Base-by-base conservation (phyloP, 2,329 filamentous ascomycete genomes). In the Plectosphaerella plurivora region DNA sequence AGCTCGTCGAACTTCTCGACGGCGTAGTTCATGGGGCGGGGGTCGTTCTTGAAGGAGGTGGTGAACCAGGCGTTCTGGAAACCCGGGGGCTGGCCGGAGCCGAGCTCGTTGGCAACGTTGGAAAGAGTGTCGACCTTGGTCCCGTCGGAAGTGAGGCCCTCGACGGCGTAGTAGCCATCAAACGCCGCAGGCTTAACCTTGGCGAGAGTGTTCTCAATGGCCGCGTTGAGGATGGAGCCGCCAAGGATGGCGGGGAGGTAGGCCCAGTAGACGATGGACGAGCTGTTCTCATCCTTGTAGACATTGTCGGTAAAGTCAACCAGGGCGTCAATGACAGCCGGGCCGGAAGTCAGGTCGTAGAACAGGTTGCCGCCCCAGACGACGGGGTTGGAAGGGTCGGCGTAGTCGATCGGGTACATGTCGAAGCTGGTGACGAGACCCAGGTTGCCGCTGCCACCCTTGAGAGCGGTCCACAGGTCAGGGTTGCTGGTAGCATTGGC, bases 401-500 rank as follows among this genome's bases (percentile, higher is more conserved):
- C 58, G 18, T 63, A 65, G 20, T 63, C 61, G 12, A 68, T 66
- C 11, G 64, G 57, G n/a, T 60, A 55, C 62, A 69, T 56, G 22
- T 68, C 65, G 18, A 66, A 61, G 20, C 62, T 59, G 4, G 73
- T 69, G 15, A 70, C 61, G 9, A 72, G 60, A 9, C 73, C 74
- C 15, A 75, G 72, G 56, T 78, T 79, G 52, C 68, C 72, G 12
- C 68, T 67, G n/a, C 74, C 75, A 5, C 76, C 77, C 46, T 75
- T 73, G 18, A 78, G 62, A 1, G 73, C 76, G 56, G 66, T 68
- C 62, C 66, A 79, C 2, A 80, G 67, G 51, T 78, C 74, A 0
- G 64, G 24, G 52, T 77, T 68, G 8, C 66, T 55, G 0, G 61
- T 55, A 1, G 59, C 60, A 33, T 70, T 77, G 16, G 71, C 75